Conservation (phyloP, 306 rosid genomes). For the Sophora flavescens region DNA sequence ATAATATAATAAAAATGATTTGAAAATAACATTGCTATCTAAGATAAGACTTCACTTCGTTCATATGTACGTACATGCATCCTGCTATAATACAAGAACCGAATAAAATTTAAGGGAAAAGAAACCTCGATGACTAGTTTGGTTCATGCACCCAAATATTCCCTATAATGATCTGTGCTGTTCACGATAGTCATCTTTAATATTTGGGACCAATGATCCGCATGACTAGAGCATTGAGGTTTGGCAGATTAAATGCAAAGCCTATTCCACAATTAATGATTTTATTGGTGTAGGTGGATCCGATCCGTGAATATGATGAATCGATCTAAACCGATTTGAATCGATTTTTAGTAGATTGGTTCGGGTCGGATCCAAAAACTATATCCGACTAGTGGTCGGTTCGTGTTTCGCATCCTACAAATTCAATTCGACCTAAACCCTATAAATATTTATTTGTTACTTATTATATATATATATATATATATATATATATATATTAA, state of each 20-base stretch:
- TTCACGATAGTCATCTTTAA: neutral
- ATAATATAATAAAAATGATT: neutral
- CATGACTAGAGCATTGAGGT: neutral
- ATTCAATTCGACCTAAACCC: too few species aligned
- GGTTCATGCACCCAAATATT: constrained; percentile 13
- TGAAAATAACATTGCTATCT: neutral
- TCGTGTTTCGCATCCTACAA: too few species aligned
- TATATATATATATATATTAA: too few species aligned
- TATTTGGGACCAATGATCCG: neutral
- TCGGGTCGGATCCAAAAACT: too few species aligned
- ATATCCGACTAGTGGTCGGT: too few species aligned
- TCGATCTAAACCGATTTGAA: too few species aligned
- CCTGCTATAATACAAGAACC: neutral
- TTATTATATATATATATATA: too few species aligned
- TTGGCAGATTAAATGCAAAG: neutral
- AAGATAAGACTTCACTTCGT: neutral
- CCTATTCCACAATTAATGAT: neutral
- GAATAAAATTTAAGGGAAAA: neutral
- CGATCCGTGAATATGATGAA: too few species aligned
- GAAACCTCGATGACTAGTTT: neutral
- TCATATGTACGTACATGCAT: constrained; percentile 25
- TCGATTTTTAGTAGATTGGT: too few species aligned
- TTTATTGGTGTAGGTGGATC: too few species aligned
- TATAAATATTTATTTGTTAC: too few species aligned
- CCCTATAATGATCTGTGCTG: neutral